These are phyloP conservation scores for Entomortierella lignicola DNA, from an alignment of 192 early-diverging fungal genomes.

Conservation along the genomic window DNA sequence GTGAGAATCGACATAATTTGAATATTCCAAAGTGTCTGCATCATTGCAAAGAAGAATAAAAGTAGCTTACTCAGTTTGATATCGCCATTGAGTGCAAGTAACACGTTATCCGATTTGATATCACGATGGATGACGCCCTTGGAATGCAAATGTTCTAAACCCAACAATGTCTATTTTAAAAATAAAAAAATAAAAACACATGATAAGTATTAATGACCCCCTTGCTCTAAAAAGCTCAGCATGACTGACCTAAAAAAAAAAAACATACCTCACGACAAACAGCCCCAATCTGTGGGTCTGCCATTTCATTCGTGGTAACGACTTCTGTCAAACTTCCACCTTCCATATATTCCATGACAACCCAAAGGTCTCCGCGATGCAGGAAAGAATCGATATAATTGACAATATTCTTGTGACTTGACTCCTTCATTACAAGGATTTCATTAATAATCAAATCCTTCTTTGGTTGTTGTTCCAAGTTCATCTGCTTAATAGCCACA, in stretches of 20 bases:
- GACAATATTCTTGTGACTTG: conserved; percentile 84
- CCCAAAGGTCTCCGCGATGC: conserved; percentile 84
- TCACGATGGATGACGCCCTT: conserved; percentile 86
- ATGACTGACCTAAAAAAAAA: too few relatives aligned
- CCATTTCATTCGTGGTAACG: conserved; percentile 83
- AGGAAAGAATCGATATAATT: conserved; percentile 86
- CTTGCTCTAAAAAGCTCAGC: too few relatives aligned
- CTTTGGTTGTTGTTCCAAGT: conserved; percentile 94
- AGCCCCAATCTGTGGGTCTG: conserved; percentile 86
- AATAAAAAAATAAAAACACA: neutral
- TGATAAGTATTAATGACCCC: neutral
- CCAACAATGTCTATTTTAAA: conserved; percentile 68
- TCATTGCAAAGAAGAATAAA: too few relatives aligned
- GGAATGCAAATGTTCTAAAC: conserved; percentile 78
- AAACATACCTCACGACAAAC: conserved; percentile 73
- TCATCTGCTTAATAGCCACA: conserved; percentile 98
- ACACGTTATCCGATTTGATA: conserved; percentile 88
- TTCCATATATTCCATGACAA: conserved; percentile 95
- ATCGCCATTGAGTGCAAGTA: conserved; percentile 71
- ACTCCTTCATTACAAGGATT: conserved; percentile 88
- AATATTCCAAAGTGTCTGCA: too few relatives aligned
- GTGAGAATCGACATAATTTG: neutral
- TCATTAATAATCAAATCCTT: conserved; percentile 97
- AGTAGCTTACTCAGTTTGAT: conserved; percentile 76
- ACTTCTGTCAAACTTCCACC: conserved; percentile 88